Base-by-base conservation (phyloP, 2,329 filamentous ascomycete genomes). In the Diaporthe citrichinensis region DNA sequence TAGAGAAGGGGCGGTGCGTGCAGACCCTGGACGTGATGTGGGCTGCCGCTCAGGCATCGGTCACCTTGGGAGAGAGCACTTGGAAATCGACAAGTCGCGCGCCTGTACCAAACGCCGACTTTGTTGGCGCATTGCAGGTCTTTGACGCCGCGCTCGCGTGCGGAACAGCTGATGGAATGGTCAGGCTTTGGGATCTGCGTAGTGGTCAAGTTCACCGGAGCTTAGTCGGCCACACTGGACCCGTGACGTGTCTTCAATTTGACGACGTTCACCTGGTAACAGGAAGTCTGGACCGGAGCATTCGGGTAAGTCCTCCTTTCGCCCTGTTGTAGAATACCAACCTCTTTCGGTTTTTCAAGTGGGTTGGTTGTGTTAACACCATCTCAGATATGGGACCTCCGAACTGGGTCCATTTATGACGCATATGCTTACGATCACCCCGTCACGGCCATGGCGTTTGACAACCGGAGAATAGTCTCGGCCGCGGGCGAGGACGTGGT, bases 1-100 rank as follows among this genome's bases (percentile, higher is more conserved):
- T 99, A 68, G 94, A 96, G 80, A 98, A 96, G 83, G 97, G 97
- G n/a, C 94, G 97, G 67, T 98, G 97, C 84, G 94, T 99, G 72
- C 97, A 99, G 85, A 99, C 97, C 3, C 88, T 99, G 67, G 97
- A 99, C 84, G 96, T 99, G 9, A 94, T 99, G 83, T 99, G 97
- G 97, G 97, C 97, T 14, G 96, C 97, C 6, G 96, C 97, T 3
- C 96, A 98, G 85, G 95, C 95, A 17, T 94, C 92, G 14, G 91
- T 92, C 53, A 92, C 91, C 7, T 89, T 94, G 73, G 89, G 88
- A 62, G 91, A 92, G 72, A 87, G 87, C 68, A 85, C 86, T 76
- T 98, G 96, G 96, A 90, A 94, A 77, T 93, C 94, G 71, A 91
- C 93, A 3, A 90, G 89, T 23, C 92, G 94, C 68, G 83, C 92